A percentile compares a stretch with the other conserved stretches of the same genome.
phyloP scores from a whole-genome alignment of 116 monocot genomes.

The Iris pallida region DNA sequence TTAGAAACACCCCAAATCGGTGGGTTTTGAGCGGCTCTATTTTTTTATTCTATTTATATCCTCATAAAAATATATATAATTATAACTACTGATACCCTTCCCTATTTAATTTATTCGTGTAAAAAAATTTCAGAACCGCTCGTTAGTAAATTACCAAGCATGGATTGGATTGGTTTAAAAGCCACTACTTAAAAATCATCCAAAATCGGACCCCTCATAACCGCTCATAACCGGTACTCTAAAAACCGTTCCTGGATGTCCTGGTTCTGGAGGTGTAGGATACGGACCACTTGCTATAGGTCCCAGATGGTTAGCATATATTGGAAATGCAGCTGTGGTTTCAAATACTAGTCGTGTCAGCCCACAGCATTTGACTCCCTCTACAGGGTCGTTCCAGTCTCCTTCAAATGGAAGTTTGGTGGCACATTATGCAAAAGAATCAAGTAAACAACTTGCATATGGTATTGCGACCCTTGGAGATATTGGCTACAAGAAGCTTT shows the following conservation, averaged over 20 bases:
- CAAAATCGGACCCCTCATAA: too few species aligned
- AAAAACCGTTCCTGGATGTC: conserved; percentile 23
- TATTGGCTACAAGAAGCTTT: conserved; percentile 76
- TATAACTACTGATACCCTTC: too few species aligned
- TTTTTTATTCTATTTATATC: too few species aligned
- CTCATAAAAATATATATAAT: too few species aligned
- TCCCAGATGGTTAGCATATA: conserved; percentile 83
- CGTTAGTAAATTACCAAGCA: too few species aligned
- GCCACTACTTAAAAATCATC: too few species aligned
- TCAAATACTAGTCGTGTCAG: conserved; percentile 54
- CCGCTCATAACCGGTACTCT: too few species aligned
- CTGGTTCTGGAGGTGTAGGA: conserved; percentile 49
- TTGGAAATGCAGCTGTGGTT: conserved; percentile 56
- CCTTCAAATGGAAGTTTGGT: conserved; percentile 61
- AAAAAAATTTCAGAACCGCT: too few species aligned
- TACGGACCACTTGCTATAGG: conserved; percentile 93
- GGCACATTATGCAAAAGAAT: conserved; percentile 90
- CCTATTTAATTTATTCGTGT: too few species aligned
- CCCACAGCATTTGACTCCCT: conserved; percentile 48
- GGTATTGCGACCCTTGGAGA: conserved; percentile 84
- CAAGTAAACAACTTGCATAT: conserved; percentile 83
- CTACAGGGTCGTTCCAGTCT: conserved; percentile 20
- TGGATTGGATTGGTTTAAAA: too few species aligned
- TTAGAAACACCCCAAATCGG: too few species aligned
- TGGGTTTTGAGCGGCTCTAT: too few species aligned